Conservation (phyloP, 2,329 filamentous ascomycete genomes). For the Tolypocladium inflatum region DNA sequence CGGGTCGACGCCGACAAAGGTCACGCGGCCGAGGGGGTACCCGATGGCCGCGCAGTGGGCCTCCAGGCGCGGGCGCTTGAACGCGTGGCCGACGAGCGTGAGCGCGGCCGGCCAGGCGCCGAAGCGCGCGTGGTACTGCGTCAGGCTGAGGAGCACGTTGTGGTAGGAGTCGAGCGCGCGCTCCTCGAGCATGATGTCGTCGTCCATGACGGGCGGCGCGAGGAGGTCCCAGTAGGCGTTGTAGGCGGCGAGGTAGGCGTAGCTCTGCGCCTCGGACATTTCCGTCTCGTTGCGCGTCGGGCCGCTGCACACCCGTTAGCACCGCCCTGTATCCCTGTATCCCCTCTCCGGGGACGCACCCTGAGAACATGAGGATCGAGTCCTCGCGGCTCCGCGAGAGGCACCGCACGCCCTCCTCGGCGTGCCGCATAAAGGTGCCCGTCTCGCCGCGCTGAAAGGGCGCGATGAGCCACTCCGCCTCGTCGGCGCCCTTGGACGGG, state of each 20-base stretch:
- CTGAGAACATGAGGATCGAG: constrained; percentile 61
- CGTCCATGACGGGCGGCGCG: constrained; percentile 2
- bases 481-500: constrained; percentile 37
- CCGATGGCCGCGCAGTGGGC: constrained; percentile 56
- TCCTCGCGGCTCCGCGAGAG: constrained; percentile 32
- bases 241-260: constrained; percentile 41
- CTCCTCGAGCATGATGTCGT: constrained; percentile 49
- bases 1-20: constrained; percentile 57
- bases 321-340: constrained; percentile 34
- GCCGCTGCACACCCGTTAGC: constrained; percentile 35
- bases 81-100: constrained; percentile 59
- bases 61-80: constrained; percentile 55
- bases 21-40: constrained; percentile 34
- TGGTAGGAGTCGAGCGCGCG: constrained; percentile 77
- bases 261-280: constrained; percentile 54
- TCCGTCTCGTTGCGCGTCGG: constrained; percentile 49
- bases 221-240: constrained; percentile 37
- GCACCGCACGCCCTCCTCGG: constrained; percentile 50
- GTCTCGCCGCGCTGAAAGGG: constrained; percentile 71
- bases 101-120: constrained; percentile 45
- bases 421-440: constrained; percentile 69
- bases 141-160: constrained; percentile 70
- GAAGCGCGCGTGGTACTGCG: constrained; percentile 32
- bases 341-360: constrained; percentile 31
- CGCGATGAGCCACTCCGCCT: constrained; percentile 63